Base-by-base conservation (phyloP, 352 stramenopile genomes). In the Pythium brachiatum region DNA sequence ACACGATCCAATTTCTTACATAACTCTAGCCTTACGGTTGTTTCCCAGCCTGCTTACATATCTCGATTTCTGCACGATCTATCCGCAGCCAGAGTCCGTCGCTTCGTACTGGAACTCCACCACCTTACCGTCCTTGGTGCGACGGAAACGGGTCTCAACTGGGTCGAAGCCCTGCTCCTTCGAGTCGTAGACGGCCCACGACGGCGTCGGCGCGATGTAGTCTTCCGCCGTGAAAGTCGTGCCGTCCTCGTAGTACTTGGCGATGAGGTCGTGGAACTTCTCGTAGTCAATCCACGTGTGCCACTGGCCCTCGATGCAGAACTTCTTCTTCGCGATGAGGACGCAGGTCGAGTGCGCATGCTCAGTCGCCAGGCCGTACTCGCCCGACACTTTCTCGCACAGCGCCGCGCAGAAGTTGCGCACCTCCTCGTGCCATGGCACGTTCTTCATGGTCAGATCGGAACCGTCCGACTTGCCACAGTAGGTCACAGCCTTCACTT, bases 221-320 rank as follows among this genome's bases (percentile, higher is more conserved):
- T 99, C 96, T 53, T 94, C 80, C 0, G 96, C 90, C 15, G 73
- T 87, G 74, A 99, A 99, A 29, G 76, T 62, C 55, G 73, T 84
- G 46, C 87, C 87, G 58, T 93, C 80, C 52, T 88, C 70, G 70
- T 96, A 94, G 75, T 81, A 95, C 64, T 81, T 76, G 38, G 74
- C 63, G 23, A 95, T 80, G n/a, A 95, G 77, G 39, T 95, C 79
- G 59, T 98, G 90, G 64, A 98, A 99, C 62, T 96, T 97, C 38
- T 97, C 86, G 73, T 99, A 99, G 79, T 99, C 91, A 69, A 99
- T 99, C 97, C 97, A 99, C 47, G 97, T 99, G 71, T 97, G 89
- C 97, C 97, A 99, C 57, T 90, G 80, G 68, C 89, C 92, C 23
- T 96, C 82, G 27, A 86, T 83, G 60, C 81, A 84, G 64, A 95